Percentiles rank a stretch among this genome's conserved stretches.
phyloP scores from a whole-genome alignment of 257 asterid genomes.

The Capsicum baccatum region DNA sequence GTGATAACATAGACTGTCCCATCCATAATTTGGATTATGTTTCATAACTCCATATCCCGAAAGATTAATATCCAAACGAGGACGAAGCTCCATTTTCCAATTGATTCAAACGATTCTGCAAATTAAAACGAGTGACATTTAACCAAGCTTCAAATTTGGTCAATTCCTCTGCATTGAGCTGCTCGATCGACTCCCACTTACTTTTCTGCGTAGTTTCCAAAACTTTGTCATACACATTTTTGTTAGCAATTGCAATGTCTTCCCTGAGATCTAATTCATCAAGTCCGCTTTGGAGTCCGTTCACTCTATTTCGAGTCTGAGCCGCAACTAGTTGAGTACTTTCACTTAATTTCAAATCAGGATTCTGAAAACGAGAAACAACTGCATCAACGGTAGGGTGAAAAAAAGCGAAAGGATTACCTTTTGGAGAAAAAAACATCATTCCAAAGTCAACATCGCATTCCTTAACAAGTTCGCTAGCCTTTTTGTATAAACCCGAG shows the following conservation, averaged over 20 bases:
- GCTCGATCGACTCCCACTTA: too few species aligned
- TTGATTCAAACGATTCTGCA: too few species aligned
- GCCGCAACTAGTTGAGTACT: background rate
- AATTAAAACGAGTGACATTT: too few species aligned
- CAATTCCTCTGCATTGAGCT: too few species aligned
- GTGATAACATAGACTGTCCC: too few species aligned
- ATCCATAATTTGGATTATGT: too few species aligned
- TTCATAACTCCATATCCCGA: too few species aligned
- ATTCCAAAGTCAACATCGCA: slow-evolving; percentile 48
- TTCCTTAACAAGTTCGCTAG: slow-evolving; percentile 44
- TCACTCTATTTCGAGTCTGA: background rate
- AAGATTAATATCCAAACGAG: too few species aligned
- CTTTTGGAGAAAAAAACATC: slow-evolving; percentile 34
- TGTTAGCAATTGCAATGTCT: background rate
- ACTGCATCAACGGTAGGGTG: slow-evolving; percentile 47
- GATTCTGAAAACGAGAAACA: background rate
- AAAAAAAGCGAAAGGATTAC: slow-evolving; percentile 41
- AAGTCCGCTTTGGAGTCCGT: background rate
- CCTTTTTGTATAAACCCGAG: slow-evolving; percentile 42
- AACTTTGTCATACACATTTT: background rate
- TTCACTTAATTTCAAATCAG: background rate
- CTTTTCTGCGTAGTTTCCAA: too few species aligned
- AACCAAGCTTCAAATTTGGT: too few species aligned
- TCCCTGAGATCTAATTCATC: background rate
- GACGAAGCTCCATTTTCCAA: too few species aligned